Conservation (phyloP, 2,329 filamentous ascomycete species). For the Phaeosphaeriaceae sp. region DNA sequence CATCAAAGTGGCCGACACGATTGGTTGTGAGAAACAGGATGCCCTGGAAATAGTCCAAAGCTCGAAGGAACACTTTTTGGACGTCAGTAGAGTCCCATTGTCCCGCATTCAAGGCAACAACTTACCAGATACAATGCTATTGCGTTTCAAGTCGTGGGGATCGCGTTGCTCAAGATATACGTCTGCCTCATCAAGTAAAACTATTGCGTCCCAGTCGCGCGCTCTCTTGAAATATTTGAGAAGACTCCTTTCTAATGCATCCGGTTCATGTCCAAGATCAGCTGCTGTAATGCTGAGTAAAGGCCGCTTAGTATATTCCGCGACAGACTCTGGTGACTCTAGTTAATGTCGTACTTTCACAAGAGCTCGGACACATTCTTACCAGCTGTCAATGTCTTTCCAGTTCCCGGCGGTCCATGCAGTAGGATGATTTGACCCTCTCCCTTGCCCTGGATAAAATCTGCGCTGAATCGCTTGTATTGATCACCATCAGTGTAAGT, state of each 20-base stretch:
- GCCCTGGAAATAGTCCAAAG: slow-evolving; percentile 49
- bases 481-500: too few relatives aligned
- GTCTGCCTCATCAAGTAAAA: slow-evolving; percentile 48
- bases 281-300: slow-evolving; percentile 25
- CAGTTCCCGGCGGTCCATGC: slow-evolving; percentile 92
- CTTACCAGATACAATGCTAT: slow-evolving; percentile 36
- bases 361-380: neutral
- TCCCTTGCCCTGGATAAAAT: slow-evolving; percentile 34
- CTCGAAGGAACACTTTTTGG: slow-evolving; percentile 40
- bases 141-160: slow-evolving; percentile 35
- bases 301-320: slow-evolving; percentile 30
- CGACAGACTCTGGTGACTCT: slow-evolving; percentile 22
- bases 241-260: slow-evolving; percentile 17
- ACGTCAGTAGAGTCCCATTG: neutral
- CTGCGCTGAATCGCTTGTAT: neutral
- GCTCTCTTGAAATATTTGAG: slow-evolving; percentile 20
- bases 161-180: slow-evolving; percentile 46
- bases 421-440: slow-evolving; percentile 38
- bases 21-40: slow-evolving; percentile 49
- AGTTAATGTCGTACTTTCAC: neutral
- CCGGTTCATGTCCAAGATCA: slow-evolving; percentile 23
- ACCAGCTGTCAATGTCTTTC: slow-evolving; percentile 76
- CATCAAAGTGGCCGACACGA: slow-evolving; percentile 70
- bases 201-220: slow-evolving; percentile 28
- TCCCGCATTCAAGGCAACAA: neutral